Base-by-base conservation (phyloP, 768 basidiomycete genomes). In the Amanita polypyramis region DNA sequence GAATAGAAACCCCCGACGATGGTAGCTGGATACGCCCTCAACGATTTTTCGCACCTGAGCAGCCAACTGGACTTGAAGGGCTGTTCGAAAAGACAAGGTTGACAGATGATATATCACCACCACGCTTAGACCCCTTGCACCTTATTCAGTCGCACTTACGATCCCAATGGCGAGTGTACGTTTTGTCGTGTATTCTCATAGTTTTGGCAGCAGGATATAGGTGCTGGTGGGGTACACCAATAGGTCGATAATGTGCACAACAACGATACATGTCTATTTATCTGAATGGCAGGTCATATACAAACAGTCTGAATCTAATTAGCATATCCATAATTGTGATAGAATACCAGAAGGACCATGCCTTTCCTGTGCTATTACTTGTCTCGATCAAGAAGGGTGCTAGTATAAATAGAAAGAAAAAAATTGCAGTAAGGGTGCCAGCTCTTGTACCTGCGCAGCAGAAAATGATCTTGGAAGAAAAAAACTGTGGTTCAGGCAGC, bases 31-130 rank as follows among this genome's bases (percentile, higher is more conserved):
- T 89, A 43, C 75, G 78, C 4, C 84, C 81, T 3, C 85, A 86
- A 54, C 72, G 74, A 11, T 89, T 87, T 58, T 89, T 87, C 54
- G 75, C 83, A 12, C 85, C 85, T 0, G 85, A 87, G 59, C 74
- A 77, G 51, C 82, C 85, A 0, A 89, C 85, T 0, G 85, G 85
- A 11, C 69, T 89, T 6, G 85, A 89, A 61, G 69, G 71, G 32
- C 63, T 89, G 12, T 81, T 88, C 52, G 79, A 79, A 49, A 69
- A 67, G 52, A 79, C 83, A 9, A 72, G 69, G 43, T 64, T 83
- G 6, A 66, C 65, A 19, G 79, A 82, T 45, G 78, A 35, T 30
- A 23, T 1, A 19, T 38, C 25, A 10, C 37, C 21, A n/a, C 25
- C 52, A 52, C 41, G 51, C 49, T 39, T 42, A 17, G 19, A 44